Evolutionary conservation across 2,329 filamentous ascomycete species (phyloP).

Genomic region (Aspergillus pseudonomiae): DNA sequence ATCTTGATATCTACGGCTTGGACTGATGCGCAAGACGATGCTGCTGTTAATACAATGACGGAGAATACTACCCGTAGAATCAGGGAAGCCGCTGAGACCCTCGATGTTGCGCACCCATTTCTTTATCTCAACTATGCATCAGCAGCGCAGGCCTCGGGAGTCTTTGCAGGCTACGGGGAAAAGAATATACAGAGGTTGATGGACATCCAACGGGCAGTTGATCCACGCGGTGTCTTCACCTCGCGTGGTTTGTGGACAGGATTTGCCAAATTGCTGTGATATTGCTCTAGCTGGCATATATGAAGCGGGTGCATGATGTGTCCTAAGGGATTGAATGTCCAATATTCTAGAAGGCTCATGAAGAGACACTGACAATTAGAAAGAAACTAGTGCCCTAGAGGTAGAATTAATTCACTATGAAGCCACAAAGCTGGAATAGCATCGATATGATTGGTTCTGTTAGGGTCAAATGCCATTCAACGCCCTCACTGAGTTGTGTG

Average conservation of each 20-base stretch:
- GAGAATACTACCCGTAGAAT: conserved; percentile 11
- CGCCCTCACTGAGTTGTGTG: no score
- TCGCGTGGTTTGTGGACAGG: conserved; percentile 17
- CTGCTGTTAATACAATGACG: conserved; percentile 15
- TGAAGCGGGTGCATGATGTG: no score
- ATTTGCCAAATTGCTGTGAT: conserved; percentile 18
- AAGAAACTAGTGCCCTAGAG: no score
- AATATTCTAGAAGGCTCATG: no score
- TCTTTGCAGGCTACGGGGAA: conserved; percentile 42
- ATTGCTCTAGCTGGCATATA: not conserved
- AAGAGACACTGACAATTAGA: no score
- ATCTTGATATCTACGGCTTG: conserved; percentile 19
- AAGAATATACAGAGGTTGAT: conserved; percentile 35
- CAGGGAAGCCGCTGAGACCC: conserved; percentile 24
- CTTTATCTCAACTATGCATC: conserved; percentile 50
- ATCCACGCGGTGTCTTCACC: conserved; percentile 41
- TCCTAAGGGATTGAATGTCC: no score
- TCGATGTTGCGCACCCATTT: conserved; percentile 30
- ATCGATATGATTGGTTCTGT: no score
- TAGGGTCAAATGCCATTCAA: no score
- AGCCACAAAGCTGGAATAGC: no score
- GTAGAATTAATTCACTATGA: no score
- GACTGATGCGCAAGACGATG: conserved; percentile 11
- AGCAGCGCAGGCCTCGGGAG: conserved; percentile 33
- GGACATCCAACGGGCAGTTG: conserved; percentile 38